Conservation (phyloP, 169 alveolate species). For the Plasmodium vivax region DNA sequence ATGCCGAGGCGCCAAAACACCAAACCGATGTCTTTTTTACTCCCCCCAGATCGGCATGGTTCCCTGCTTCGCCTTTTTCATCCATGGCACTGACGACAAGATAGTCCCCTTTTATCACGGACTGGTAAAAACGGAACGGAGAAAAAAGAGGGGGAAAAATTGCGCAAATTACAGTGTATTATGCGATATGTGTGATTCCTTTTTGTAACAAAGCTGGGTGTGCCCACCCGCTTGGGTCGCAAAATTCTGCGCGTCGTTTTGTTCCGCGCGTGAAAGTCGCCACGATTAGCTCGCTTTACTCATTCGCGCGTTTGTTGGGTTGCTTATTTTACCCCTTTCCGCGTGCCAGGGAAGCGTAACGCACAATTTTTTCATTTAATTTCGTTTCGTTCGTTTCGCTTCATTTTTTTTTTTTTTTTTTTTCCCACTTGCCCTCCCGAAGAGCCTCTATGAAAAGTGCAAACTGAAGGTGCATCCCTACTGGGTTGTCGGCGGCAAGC, state of each 20-base stretch:
- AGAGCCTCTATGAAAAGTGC: constrained; percentile 67
- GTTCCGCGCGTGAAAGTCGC: background rate
- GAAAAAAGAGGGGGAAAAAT: background rate
- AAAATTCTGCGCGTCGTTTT: background rate
- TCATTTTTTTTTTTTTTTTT: background rate
- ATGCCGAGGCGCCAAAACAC: background rate
- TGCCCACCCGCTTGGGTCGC: background rate
- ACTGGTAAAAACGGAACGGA: constrained; percentile 24
- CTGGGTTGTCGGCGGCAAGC: constrained; percentile 72
- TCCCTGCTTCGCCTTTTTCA: constrained; percentile 63
- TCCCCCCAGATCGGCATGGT: constrained; percentile 29
- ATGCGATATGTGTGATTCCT: background rate
- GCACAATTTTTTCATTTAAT: background rate
- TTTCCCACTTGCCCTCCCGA: background rate
- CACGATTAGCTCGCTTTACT: background rate
- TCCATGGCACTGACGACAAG: constrained; percentile 72
- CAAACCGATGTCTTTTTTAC: background rate
- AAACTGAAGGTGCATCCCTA: constrained; percentile 65
- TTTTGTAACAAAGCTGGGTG: background rate
- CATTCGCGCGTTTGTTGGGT: background rate
- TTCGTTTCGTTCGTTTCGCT: background rate
- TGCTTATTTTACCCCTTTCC: background rate
- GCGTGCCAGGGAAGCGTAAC: background rate
- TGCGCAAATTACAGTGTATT: background rate
- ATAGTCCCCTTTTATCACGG: constrained; percentile 75